phyloP scores from a whole-genome alignment of 2,329 filamentous ascomycete species.

The Coccinonectria pachysandricola region DNA sequence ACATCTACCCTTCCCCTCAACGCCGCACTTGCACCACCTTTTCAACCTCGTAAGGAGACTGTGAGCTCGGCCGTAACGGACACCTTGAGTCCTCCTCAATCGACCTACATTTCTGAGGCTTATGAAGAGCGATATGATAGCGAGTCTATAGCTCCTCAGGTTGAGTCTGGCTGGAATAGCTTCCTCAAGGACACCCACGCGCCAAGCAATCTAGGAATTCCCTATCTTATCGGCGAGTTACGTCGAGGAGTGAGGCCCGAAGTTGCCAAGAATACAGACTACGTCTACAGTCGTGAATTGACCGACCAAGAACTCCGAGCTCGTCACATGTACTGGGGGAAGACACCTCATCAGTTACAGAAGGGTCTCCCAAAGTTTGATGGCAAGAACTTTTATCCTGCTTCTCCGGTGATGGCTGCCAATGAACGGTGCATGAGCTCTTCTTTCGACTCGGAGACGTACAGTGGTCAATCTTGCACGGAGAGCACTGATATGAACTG shows the following conservation, averaged over 20 bases:
- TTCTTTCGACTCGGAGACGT: constrained; percentile 1
- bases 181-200: constrained; percentile 13
- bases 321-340: constrained; percentile 51
- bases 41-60: constrained; percentile 31
- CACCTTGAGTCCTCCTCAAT: too few relatives aligned
- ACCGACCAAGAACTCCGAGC: constrained; percentile 49
- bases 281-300: constrained; percentile 45
- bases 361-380: constrained; percentile 52
- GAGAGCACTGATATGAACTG: background rate
- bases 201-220: constrained; percentile 15
- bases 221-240: constrained; percentile 46
- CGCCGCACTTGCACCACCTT: constrained; percentile 39
- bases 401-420: constrained; percentile 43
- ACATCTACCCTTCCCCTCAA: constrained; percentile 30
- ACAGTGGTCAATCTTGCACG: background rate
- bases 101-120: constrained; percentile 6
- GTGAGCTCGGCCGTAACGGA: constrained; percentile 8
- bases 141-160: constrained; percentile 3
- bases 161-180: constrained; percentile 12
- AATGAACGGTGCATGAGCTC: constrained; percentile 22
- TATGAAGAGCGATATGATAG: constrained; percentile 2
- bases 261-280: constrained; percentile 34
- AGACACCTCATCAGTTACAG: constrained; percentile 38
- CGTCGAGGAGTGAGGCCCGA: constrained; percentile 34
- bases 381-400: constrained; percentile 53